A percentile compares a stretch with the other conserved stretches of the same genome.
These are phyloP conservation scores for Trichosporon coremiiforme DNA, from an alignment of 1,284 basidiomycete species.

Conservation along the genomic window DNA sequence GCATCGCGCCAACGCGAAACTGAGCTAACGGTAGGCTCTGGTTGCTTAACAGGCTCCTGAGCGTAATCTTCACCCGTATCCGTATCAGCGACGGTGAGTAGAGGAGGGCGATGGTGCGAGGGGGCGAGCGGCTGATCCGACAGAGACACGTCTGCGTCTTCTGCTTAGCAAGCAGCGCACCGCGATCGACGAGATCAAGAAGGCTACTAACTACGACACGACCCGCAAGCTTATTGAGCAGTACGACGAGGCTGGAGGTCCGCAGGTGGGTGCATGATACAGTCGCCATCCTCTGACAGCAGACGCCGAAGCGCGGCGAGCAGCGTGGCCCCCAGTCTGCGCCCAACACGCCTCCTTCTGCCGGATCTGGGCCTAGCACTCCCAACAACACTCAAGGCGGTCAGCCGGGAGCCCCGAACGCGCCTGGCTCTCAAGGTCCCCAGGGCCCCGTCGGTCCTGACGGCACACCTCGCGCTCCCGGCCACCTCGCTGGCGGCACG, in stretches of 20 bases:
- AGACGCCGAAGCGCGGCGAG: constrained; percentile 16
- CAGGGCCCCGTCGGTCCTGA: constrained; percentile 5
- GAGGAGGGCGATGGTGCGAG: background rate
- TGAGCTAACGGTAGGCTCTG: constrained; percentile 64
- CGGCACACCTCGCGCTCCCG: constrained; percentile 48
- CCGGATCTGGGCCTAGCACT: background rate
- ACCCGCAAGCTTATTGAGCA: constrained; percentile 86
- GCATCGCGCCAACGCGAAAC: constrained; percentile 37
- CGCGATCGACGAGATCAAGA: constrained; percentile 95
- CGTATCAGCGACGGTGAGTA: constrained; percentile 78
- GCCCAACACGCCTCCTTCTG: constrained; percentile 20
- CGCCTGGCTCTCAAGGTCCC: background rate
- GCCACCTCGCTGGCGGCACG: constrained; percentile 46
- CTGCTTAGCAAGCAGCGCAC: constrained; percentile 77
- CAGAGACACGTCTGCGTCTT: constrained; percentile 76
- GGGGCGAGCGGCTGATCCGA: background rate
- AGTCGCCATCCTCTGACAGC: background rate
- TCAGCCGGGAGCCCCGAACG: background rate
- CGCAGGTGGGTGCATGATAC: background rate
- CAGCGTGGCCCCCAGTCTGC: background rate
- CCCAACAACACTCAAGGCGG: background rate
- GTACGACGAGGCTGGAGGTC: constrained; percentile 68
- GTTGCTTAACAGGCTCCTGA: constrained; percentile 77
- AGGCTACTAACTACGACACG: constrained; percentile 92
- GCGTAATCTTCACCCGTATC: constrained; percentile 82